A percentile compares a stretch with the other conserved stretches of the same genome.
These are phyloP conservation scores for Lachnellula subtilissima DNA, from an alignment of 2,329 filamentous ascomycete genomes.

Conservation along the genomic window DNA sequence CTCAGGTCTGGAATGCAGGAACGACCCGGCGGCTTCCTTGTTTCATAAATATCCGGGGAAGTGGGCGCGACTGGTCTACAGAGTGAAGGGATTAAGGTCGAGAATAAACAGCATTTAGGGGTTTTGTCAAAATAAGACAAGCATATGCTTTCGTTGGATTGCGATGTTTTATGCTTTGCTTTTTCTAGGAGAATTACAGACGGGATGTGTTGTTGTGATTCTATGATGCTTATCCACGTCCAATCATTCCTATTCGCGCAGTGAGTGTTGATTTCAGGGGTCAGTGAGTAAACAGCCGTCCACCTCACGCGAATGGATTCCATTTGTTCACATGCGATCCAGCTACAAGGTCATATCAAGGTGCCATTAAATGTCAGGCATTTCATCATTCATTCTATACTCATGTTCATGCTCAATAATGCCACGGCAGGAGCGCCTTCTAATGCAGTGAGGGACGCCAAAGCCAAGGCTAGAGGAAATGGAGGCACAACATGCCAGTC, in stretches of 20 bases:
- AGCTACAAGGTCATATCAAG: neutral
- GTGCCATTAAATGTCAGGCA: neutral
- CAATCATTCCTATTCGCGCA: conserved; percentile 10
- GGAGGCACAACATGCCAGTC: neutral
- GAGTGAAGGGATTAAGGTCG: neutral
- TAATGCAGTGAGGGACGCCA: conserved; percentile 5
- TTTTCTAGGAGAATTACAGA: neutral
- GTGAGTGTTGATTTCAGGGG: neutral
- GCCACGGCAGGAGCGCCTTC: conserved; percentile 1
- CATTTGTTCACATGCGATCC: neutral
- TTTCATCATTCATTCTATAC: conserved; percentile 8
- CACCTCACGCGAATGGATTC: neutral
- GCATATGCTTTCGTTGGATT: neutral
- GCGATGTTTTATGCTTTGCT: conserved; percentile 4
- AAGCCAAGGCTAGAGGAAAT: neutral
- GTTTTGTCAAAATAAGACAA: neutral
- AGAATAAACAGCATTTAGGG: neutral
- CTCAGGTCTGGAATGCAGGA: conserved; percentile 13
- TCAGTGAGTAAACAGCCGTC: neutral
- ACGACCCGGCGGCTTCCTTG: conserved; percentile 11
- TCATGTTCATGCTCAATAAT: neutral
- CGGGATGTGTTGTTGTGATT: conserved; percentile 13
- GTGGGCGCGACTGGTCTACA: conserved; percentile 19
- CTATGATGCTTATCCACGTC: conserved; percentile 8
- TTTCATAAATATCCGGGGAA: conserved; percentile 30